Evolutionary conservation across 306 rosid species (phyloP).

Genomic region (Cicer pinnatifidum): DNA sequence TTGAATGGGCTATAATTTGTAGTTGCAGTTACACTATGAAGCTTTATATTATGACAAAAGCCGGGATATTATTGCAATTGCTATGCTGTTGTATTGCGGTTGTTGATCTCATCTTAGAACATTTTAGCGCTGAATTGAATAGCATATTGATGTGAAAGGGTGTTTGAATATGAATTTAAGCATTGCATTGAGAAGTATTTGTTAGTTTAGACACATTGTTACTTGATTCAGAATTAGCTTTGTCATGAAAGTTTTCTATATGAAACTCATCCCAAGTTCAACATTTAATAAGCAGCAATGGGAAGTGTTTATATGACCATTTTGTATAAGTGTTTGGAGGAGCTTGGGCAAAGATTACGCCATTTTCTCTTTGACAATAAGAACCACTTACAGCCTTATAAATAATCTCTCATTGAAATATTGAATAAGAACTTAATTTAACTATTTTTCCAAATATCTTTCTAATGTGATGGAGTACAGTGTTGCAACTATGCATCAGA

Average conservation of each 20-base stretch:
- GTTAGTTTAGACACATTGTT: background rate
- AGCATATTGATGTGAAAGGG: slow-evolving; percentile 1
- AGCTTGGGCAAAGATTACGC: background rate
- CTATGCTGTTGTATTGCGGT: too few species aligned
- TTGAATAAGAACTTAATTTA: background rate
- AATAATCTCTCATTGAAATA: background rate
- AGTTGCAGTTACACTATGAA: too few species aligned
- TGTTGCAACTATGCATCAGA: too few species aligned
- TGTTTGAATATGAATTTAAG: slow-evolving; percentile 1
- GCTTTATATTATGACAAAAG: too few species aligned
- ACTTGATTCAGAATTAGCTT: background rate
- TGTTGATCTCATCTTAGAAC: too few species aligned
- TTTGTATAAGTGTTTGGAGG: background rate
- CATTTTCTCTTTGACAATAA: background rate
- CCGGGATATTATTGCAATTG: too few species aligned
- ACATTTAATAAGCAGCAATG: background rate
- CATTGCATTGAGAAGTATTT: slow-evolving; percentile 1
- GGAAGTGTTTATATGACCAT: background rate
- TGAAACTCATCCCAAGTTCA: background rate
- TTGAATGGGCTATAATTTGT: background rate
- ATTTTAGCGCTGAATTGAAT: slow-evolving; percentile 4
- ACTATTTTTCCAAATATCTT: background rate
- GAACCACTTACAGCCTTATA: background rate
- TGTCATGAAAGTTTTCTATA: slow-evolving; percentile 7
- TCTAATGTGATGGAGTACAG: background rate